A percentile compares a stretch with the other conserved stretches of the same genome.
Conservation (phyloP, 441 rosid species). For the Syzygium syzygioides region DNA sequence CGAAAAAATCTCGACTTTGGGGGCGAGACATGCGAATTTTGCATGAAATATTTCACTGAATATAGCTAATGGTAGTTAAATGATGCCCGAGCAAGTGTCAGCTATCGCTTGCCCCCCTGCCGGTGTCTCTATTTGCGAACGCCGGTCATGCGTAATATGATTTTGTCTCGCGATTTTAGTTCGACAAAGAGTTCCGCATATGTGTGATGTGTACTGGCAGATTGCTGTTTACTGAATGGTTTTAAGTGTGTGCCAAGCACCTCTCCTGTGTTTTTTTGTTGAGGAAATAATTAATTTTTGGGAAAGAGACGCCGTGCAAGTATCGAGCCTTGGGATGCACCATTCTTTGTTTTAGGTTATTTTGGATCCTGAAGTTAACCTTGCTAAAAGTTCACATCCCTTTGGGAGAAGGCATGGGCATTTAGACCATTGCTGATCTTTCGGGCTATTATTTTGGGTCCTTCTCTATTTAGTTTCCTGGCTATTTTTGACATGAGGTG, state of each 20-base stretch:
- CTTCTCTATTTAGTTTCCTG: neutral
- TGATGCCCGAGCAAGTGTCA: neutral
- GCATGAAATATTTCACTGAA: neutral
- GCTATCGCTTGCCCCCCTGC: neutral
- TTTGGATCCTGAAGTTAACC: neutral
- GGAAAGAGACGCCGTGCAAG: neutral
- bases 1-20: neutral
- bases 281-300: neutral
- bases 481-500: neutral
- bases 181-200: neutral
- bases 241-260: neutral
- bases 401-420: neutral
- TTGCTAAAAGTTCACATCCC: neutral
- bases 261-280: neutral
- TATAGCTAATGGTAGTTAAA: neutral
- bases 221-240: neutral
- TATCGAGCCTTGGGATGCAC: neutral
- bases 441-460: neutral
- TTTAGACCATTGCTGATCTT: neutral
- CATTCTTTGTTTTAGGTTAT: neutral
- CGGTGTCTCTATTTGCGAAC: neutral
- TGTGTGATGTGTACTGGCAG: neutral
- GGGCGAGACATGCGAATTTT: neutral
- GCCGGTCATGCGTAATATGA: neutral
- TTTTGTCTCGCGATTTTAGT: neutral